Percentiles rank a stretch among this genome's conserved stretches.
Evolutionary conservation across 169 alveolate species (phyloP).

Genomic region (Besnoitia besnoiti): DNA sequence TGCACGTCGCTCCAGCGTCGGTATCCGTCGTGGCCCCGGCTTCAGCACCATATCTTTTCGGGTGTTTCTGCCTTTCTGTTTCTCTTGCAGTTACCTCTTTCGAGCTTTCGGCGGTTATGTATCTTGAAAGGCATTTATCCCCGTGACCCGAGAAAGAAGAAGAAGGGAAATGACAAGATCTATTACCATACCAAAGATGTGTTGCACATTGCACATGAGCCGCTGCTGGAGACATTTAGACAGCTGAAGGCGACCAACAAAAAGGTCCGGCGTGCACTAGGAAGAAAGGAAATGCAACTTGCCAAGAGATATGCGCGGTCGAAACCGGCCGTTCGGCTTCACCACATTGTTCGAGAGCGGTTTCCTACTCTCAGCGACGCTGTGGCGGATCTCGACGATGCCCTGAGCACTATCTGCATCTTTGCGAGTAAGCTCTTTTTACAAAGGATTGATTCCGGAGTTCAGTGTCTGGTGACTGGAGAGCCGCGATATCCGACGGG

Average conservation of each 20-base stretch:
- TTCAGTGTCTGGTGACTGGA: too few species aligned
- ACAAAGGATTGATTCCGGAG: too few species aligned
- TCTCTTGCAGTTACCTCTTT: conserved; percentile 77
- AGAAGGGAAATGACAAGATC: conserved; percentile 82
- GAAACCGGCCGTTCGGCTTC: conserved; percentile 92
- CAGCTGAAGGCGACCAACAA: conserved; percentile 90
- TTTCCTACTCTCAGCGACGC: conserved; percentile 98
- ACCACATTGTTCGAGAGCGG: conserved; percentile 86
- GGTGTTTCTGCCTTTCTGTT: background rate
- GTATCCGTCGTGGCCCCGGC: conserved; percentile 13
- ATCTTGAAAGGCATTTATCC: conserved; percentile 99
- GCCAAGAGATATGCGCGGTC: conserved; percentile 86
- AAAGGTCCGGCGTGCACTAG: conserved; percentile 88
- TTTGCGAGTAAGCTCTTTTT: conserved; percentile 84
- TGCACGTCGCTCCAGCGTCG: background rate
- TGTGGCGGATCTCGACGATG: conserved; percentile 97
- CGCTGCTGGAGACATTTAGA: conserved; percentile 86
- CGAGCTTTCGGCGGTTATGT: conserved; percentile 96
- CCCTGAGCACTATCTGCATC: conserved; percentile 93
- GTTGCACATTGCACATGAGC: conserved; percentile 86
- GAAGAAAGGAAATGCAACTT: conserved; percentile 83
- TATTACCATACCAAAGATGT: conserved; percentile 96
- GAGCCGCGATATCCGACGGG: too few species aligned
- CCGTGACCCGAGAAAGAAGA: conserved; percentile 96
- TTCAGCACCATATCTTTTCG: background rate